Percentiles rank a stretch among this genome's conserved stretches.
Conservation (phyloP, 1,139 yeast genomes). For the Suhomyces panamericanus region DNA sequence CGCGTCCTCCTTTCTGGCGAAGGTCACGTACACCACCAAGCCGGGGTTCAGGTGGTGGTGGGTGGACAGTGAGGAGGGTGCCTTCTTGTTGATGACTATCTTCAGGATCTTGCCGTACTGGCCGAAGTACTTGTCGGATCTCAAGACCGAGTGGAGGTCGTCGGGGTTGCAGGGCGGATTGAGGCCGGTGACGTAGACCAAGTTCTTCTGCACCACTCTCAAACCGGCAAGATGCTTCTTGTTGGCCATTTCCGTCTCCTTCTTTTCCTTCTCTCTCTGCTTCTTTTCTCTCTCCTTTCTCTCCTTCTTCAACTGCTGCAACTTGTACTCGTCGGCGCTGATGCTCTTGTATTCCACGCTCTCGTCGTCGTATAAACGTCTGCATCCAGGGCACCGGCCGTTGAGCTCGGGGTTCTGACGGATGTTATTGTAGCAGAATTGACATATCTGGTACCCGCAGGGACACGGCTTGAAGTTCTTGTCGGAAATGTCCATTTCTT, state of each 20-base stretch:
- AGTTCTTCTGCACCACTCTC: slow-evolving; percentile 95
- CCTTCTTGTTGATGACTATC: slow-evolving; percentile 85
- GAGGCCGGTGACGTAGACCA: slow-evolving; percentile 94
- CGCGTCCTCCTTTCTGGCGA: slow-evolving; percentile 91
- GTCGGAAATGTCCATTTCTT: slow-evolving; percentile 95
- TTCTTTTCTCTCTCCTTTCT: slow-evolving; percentile 84
- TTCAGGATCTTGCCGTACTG: slow-evolving; percentile 96
- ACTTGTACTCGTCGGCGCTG: slow-evolving; percentile 79
- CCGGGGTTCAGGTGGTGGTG: slow-evolving; percentile 64
- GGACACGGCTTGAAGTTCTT: slow-evolving; percentile 98
- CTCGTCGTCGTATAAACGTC: slow-evolving; percentile 91
- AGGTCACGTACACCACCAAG: slow-evolving; percentile 94
- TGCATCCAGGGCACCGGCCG: slow-evolving; percentile 97
- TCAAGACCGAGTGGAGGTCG: slow-evolving; percentile 78
- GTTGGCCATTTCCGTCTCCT: slow-evolving; percentile 84
- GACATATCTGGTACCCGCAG: slow-evolving; percentile 98
- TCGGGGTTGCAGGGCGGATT: slow-evolving; percentile 90
- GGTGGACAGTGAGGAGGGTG: slow-evolving; percentile 43
- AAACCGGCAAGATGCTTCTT: slow-evolving; percentile 95
- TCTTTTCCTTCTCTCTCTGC: slow-evolving; percentile 87
- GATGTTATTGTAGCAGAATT: slow-evolving; percentile 95
- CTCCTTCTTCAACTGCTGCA: slow-evolving; percentile 77
- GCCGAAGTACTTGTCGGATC: slow-evolving; percentile 94
- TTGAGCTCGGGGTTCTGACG: slow-evolving; percentile 92
- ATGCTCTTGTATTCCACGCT: slow-evolving; percentile 83